Evolutionary conservation across 306 rosid genomes (phyloP), one percentile per base, ranked within the genome.

Genomic region (Potentilla sterilis): DNA sequence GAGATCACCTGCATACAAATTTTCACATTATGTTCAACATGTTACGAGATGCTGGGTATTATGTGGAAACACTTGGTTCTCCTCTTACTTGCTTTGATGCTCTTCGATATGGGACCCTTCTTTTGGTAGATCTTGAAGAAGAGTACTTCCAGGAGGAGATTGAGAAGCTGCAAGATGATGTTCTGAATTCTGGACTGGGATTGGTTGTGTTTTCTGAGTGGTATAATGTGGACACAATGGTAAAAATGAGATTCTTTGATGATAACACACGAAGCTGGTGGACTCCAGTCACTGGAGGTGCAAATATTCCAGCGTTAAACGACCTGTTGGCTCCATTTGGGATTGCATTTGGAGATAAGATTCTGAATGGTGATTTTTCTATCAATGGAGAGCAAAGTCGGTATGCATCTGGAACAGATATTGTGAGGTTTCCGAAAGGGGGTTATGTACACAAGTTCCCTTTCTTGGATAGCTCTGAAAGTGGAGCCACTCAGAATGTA

Each of bases 191-290:
- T 76, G 99, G 97, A 64, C 82, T 95, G 79, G 99, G 99, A 65
- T 77, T 95, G 75, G 91, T 86, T 62, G 96, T 92, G 79, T 95
- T 92, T 89, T 88, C 97, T 28, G 98, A 95, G 85, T 95, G 98
- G 97, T 95, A 95, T 85, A 95, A 95, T 77, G 96, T 92, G 54
- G 97, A 95, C 75, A 87, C 97, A 12, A 95, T 95, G 98, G 96
- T 95, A 75, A 92, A 92, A 83, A 95, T 95, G 98, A 87, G 95
- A 81, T 92, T 95, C 79, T 95, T 95, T 77, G 99, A 95, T 76
- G 97, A 95, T 72, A 92, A 95, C 83, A 92, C 99, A 1, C 83
- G 99, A 73, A 92, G 99, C 81, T 95, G 99, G 99, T 95, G 99
- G 99, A 95, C 97, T 78, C 97, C 99, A 14, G 96, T 89, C 63